Base-by-base conservation (phyloP, 2,329 filamentous ascomycete species). In the Venturia pyrina region DNA sequence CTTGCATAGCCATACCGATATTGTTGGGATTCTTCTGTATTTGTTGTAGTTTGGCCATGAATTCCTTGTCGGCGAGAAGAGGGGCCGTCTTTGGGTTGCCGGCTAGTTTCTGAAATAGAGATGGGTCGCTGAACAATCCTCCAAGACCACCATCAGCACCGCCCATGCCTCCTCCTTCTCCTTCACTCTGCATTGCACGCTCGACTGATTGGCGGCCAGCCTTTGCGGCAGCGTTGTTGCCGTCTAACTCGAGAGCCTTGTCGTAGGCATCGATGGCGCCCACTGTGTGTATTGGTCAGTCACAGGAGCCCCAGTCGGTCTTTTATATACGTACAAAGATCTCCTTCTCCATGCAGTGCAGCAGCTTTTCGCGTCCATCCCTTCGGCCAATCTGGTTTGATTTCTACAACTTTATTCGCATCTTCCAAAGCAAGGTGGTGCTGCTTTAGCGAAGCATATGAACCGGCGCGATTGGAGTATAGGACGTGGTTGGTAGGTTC, bases 341-440 rank as follows among this genome's bases (percentile, higher is more conserved):
- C 91, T 63, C 93, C 91, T 67, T 88, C 81, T 59, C 95, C 95
- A 77, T 96, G 95, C 43, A 93, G 83, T 66, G 95, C 95, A 69
- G 92, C 89, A 70, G 93, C 95, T 78, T 97, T 97, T 68, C 95
- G 88, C 67, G 90, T 89, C 89, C 91, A 97, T 70, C 95, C 95
- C 80, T 98, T 98, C 67, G 91, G 87, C 95, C 95, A 99, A 82
- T 98, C 95, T 15, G 93, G 89, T 83, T 99, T 98, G 77, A 99
- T 82, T 78, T 96, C 86, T 65, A 89, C 96, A 3, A 91, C 95
- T 84, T 97, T 97, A 75, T 88, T 88, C 66, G 95, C 95, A 82
- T 99, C 95, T 69, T 89, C 83, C 34, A 98, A 81, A 24, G 95
- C 95, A 70, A 89, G 85, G 69, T 89, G 82, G 83, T 90, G 99